Base-by-base conservation (phyloP, 768 basidiomycete species). In the Cyclocybe cylindracea region DNA sequence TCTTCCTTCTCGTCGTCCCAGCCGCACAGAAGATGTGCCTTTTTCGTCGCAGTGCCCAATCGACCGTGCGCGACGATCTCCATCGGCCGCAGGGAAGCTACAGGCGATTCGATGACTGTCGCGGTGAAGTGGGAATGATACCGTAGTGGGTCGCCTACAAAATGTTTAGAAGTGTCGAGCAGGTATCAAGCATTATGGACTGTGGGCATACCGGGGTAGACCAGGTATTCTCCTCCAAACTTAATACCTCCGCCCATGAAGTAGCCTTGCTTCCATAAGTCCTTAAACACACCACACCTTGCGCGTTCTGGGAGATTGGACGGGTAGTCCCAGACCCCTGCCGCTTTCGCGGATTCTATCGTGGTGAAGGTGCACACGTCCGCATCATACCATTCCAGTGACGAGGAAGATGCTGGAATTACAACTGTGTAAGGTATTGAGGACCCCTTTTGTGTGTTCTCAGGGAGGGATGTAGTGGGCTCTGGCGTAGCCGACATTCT, bases 121-220 rank as follows among this genome's bases (percentile, higher is more conserved):
- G 89, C 89, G 16, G 87, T 86, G 65, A 98, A 98, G 67, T 99
- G 97, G 2, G 96, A 97, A 64, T 99, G 97, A 67, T 96, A 99
- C 19, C 97, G 82, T 46, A 98, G 71, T 7, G 95, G 94, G 66
- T 99, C 94, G 49, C 94, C 94, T 96, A 24, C 24, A 24, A 24
- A 24, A 24, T 24, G 24, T 24, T 24, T 24, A 24, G 24, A 24
- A 5, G 24, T 24, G 24, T 24, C 1, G 24, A 2, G 24, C 24
- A 24, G 24, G 24, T 24, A 24, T 24, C 24, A 24, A 3, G 24
- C 24, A 24, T 24, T 5, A 54, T 1, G 29, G 34, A 40, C 32
- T 94, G 56, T 1, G 14, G 11, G 69, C 83, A 38, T 64, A 89
- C 96, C 96, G 46, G 97, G 97, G 70, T 99, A 99, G 1, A 98